Percentiles rank a stretch among this genome's conserved stretches.
These are phyloP conservation scores for Juglanconis juglandina DNA, from an alignment of 2,329 filamentous ascomycete species.

Conservation along the genomic window DNA sequence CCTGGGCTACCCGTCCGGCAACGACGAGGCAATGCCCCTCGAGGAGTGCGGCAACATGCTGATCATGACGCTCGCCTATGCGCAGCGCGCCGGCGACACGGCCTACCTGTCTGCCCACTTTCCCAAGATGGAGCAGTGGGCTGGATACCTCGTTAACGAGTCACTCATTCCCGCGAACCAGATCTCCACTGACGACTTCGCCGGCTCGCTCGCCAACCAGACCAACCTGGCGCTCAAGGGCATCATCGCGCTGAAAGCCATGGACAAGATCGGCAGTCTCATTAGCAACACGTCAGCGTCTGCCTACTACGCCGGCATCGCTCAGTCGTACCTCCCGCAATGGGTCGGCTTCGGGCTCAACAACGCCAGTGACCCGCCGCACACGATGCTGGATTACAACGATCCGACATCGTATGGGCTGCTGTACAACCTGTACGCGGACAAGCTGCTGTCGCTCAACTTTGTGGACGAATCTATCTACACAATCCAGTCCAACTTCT, in stretches of 20 bases:
- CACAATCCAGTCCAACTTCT: conserved; percentile 73
- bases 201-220: conserved; percentile 72
- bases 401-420: conserved; percentile 51
- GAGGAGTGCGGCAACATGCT: conserved; percentile 81
- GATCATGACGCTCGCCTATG: conserved; percentile 73
- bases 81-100: conserved; percentile 51
- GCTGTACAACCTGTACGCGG: conserved; percentile 80
- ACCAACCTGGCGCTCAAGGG: conserved; percentile 82
- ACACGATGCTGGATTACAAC: conserved; percentile 77
- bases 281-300: conserved; percentile 48
- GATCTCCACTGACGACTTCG: conserved; percentile 80
- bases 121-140: conserved; percentile 72
- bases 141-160: conserved; percentile 71
- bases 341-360: conserved; percentile 73
- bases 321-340: conserved; percentile 64
- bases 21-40: conserved; percentile 72
- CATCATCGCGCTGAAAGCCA: conserved; percentile 78
- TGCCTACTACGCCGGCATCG: conserved; percentile 56
- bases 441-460: conserved; percentile 72
- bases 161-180: conserved; percentile 72
- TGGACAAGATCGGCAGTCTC: conserved; percentile 65
- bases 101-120: conserved; percentile 65
- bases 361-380: conserved; percentile 54
- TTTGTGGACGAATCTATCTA: conserved; percentile 74
- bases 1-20: conserved; percentile 65